Conservation (phyloP, 1,284 basidiomycete species). For the Ceratobasidium papillatum region DNA sequence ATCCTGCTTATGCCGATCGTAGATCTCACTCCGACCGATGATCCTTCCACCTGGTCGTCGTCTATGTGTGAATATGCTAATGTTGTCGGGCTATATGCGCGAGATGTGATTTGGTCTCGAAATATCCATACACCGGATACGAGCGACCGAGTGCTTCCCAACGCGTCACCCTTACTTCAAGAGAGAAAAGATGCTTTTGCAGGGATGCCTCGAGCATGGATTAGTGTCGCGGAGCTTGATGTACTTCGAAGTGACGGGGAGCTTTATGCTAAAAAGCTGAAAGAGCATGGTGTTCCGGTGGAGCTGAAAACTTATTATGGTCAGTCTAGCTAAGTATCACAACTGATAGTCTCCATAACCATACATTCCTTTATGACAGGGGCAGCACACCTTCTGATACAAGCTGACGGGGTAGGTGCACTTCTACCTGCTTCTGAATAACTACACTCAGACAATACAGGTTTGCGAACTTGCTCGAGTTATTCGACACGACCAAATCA, state of each 20-base stretch:
- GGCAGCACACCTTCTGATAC: constrained; percentile 3
- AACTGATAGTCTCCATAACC: neutral
- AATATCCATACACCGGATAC: constrained; percentile 70
- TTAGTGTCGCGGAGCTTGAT: constrained; percentile 61
- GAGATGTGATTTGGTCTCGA: constrained; percentile 76
- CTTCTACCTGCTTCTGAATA: neutral
- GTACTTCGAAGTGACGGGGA: constrained; percentile 73
- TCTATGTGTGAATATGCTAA: constrained; percentile 59
- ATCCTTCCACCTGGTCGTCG: constrained; percentile 58
- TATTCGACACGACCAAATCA: constrained; percentile 1
- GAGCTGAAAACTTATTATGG: constrained; percentile 54
- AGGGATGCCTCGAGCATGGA: constrained; percentile 61
- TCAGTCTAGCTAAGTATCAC: neutral
- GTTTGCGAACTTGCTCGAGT: constrained; percentile 29
- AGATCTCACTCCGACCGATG: constrained; percentile 3
- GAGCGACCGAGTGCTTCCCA: constrained; percentile 68
- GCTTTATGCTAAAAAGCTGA: constrained; percentile 68
- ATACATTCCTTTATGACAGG: neutral
- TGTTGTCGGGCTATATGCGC: constrained; percentile 67
- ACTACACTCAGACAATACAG: neutral
- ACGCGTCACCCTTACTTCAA: constrained; percentile 73
- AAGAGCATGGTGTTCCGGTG: constrained; percentile 62
- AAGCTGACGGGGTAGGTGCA: constrained; percentile 10
- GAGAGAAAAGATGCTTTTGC: constrained; percentile 61
- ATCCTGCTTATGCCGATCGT: neutral